Evolutionary conservation across 192 early-diverging fungal species (phyloP).

Genomic region (Rhizophagus clarus): DNA sequence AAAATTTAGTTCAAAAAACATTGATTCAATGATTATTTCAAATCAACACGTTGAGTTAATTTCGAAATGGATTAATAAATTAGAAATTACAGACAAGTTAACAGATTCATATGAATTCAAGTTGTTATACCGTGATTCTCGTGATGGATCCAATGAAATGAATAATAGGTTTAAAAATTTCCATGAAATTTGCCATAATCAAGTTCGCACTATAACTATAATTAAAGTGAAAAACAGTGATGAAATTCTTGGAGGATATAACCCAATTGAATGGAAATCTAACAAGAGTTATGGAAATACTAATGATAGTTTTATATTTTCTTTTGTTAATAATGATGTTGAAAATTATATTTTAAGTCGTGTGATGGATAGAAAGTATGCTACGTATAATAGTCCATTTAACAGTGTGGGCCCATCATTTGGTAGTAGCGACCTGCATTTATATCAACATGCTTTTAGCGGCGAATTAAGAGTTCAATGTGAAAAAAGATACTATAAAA

Average conservation of each 20-base stretch:
- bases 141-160: background rate
- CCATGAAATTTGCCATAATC: background rate
- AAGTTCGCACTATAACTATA: background rate
- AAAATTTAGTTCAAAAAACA: background rate
- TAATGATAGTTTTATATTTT: background rate
- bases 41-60: background rate
- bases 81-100: background rate
- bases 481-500: no score
- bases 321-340: background rate
- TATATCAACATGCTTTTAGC: no score
- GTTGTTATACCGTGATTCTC: background rate
- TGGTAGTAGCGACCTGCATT: no score
- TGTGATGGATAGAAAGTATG: background rate
- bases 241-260: conserved; percentile 24
- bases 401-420: no score
- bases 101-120: background rate
- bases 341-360: background rate
- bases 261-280: conserved; percentile 7
- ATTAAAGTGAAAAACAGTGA: background rate
- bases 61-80: conserved; percentile 3
- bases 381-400: background rate
- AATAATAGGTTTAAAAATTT: background rate
- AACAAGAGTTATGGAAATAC: no score
- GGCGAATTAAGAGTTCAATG: no score
- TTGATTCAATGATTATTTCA: background rate